A percentile compares a stretch with the other conserved stretches of the same genome.
Evolutionary conservation across 768 basidiomycete genomes (phyloP).

Genomic region (Boletus rubropictus): DNA sequence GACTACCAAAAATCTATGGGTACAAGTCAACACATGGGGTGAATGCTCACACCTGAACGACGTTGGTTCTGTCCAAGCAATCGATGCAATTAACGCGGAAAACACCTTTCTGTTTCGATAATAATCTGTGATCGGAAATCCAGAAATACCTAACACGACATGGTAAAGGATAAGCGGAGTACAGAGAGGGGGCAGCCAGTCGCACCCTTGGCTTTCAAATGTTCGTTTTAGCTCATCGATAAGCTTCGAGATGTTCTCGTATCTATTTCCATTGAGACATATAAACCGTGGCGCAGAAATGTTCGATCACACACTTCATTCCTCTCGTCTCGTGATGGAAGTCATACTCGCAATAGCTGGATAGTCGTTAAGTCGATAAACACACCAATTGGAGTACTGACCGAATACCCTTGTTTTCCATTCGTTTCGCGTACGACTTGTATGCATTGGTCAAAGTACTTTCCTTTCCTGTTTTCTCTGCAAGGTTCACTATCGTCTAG

Average conservation of each 20-base stretch:
- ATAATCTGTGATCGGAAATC: conserved; percentile 61
- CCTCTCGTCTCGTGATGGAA: conserved; percentile 92
- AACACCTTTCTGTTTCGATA: conserved; percentile 79
- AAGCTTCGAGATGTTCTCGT: conserved; percentile 85
- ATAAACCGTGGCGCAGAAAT: neutral
- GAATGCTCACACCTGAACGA: conserved; percentile 62
- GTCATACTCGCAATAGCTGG: conserved; percentile 79
- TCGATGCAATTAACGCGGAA: conserved; percentile 95
- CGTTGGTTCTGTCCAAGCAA: conserved; percentile 91
- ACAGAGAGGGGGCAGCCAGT: neutral
- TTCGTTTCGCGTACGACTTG: conserved; percentile 56
- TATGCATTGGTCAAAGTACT: conserved; percentile 74
- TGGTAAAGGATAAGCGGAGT: conserved; percentile 1
- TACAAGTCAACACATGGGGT: neutral
- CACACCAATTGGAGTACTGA: conserved; percentile 28
- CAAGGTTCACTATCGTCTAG: conserved; percentile 81
- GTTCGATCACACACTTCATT: conserved; percentile 67
- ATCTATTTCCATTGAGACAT: conserved; percentile 38
- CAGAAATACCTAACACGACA: conserved; percentile 61
- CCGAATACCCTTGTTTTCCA: conserved; percentile 52
- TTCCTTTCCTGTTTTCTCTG: conserved; percentile 89
- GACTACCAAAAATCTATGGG: conserved; percentile 47
- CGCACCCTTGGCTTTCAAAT: conserved; percentile 78
- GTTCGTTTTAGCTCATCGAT: conserved; percentile 61
- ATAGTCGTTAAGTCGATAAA: neutral